Evolutionary conservation across 192 early-diverging fungal genomes (phyloP), one percentile per base, ranked within the genome.

Genomic region (Oehlia diaphana): DNA sequence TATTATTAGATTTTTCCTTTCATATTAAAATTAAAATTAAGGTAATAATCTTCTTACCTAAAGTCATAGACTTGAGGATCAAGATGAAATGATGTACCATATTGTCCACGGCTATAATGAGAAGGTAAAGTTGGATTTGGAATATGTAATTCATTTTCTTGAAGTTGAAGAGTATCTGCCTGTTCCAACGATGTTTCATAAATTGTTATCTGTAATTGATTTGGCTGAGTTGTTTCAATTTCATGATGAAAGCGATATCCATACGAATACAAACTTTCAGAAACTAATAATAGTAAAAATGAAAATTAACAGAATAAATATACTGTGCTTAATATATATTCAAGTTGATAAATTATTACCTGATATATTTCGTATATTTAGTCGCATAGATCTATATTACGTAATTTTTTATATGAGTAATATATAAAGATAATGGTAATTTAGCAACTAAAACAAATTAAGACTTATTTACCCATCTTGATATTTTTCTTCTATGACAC

Each of bases 1-100:
- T 21, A 1, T 31, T n/a, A 39, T n/a, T 44, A 21, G n/a, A 7
- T 39, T 3, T 35, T 6, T 44, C 9, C 8, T 8, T 35, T 37
- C 3, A 37, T 12, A 67, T 35, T 16, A 28, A 66, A 31, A 4
- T 0, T 37, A 21, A 70, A 16, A 12, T n/a, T 7, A n/a, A 23
- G 19, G 21, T 39, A 70, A 26, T 8, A 44, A 9, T n/a, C 21
- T 33, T 37, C 12, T 10, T 69, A 69, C 67, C 19, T 69, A 8
- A 69, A 37, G 5, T 69, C 67, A 69, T 69, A 69, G 13, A 62
- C 31, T 67, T 39, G 62, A 28, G 75, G 31, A 77, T 65, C 47
- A 33, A 42, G 4, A 12, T 77, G 10, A 14, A 62, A 77, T 12
- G 35, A 21, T 21, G 10, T 65, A 12, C 63, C 26, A 28, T n/a